Evolutionary conservation across 2,329 filamentous ascomycete species (phyloP), one percentile per base, ranked within the genome.

Genomic region (Exophiala sideris): DNA sequence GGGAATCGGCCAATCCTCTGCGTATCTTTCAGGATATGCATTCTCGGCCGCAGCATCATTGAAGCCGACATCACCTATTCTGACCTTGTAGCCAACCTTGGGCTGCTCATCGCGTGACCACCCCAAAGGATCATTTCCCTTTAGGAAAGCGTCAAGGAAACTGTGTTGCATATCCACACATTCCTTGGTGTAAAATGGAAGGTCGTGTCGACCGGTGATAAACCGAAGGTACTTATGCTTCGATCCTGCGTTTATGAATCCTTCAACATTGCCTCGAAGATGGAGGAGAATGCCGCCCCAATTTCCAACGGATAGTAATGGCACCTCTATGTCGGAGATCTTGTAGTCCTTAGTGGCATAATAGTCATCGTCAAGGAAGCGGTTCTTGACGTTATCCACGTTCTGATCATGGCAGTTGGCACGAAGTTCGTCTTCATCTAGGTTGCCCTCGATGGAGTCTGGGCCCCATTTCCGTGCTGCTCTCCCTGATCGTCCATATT

Each of bases 221-320:
- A 88, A 82, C 4, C 85, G 79, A 0, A 89, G 74, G 59, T 85
- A 89, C 66, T 88, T 89, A 57, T 75, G 1, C 21, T 29, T 24
- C 7, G 84, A 88, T 1, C 83, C 83, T 0, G 85, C 84, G 42
- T 83, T 33, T 9, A 56, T 39, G 34, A 55, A 47, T 50, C 85
- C 86, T 62, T 86, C 77, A 5, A 88, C 76, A 59, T 89, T 89
- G 2, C 86, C 86, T 6, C 85, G 76, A 5, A 88, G 74, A 61
- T 88, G 86, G 1, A 89, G 75, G 3, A 85, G 68, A 45, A 88
- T 88, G 1, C 85, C 85, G 10, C 85, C 85, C 84, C 84, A 88
- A 66, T 88, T 88, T 0, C 79, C 86, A 0, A 88, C 85, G 0
- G 77, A 82, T 0, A 88, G 75, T 0, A 88, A 63, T 0, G 86